Evolutionary conservation across 805 yeast species (phyloP).

Genomic region (Candida insectalens): DNA sequence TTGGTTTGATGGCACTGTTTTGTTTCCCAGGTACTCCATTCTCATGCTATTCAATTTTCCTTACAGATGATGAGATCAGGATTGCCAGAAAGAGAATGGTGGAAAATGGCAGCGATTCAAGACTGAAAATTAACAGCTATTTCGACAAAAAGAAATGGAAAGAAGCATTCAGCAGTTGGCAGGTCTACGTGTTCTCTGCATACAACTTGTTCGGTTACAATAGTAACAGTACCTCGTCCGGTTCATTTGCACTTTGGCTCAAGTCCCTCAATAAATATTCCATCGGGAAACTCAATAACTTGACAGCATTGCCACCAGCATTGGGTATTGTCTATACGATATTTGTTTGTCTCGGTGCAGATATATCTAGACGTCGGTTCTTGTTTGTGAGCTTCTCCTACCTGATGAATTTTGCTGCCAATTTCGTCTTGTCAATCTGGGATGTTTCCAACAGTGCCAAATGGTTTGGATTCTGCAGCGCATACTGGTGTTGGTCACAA

Average conservation of each 20-base stretch:
- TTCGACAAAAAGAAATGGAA: conserved; percentile 41
- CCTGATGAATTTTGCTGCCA: conserved; percentile 43
- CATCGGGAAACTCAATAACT: conserved; percentile 27
- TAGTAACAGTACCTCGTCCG: conserved; percentile 47
- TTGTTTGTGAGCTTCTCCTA: conserved; percentile 44
- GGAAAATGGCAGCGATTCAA: conserved; percentile 20
- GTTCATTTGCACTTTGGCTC: conserved; percentile 36
- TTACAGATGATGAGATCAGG: conserved; percentile 48
- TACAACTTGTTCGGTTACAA: conserved; percentile 57
- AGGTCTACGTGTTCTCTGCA: conserved; percentile 43
- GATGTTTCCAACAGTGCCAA: conserved; percentile 45
- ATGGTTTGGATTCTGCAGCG: conserved; percentile 55
- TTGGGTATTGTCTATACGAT: conserved; percentile 44
- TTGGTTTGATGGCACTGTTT: conserved; percentile 4
- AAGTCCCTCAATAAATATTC: not conserved
- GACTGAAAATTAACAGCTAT: conserved; percentile 20
- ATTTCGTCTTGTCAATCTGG: conserved; percentile 49
- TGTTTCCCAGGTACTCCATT: conserved; percentile 4
- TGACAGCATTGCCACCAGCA: conserved; percentile 50
- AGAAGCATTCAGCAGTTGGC: conserved; percentile 44
- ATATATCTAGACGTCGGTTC: conserved; percentile 43
- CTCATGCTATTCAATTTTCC: conserved; percentile 36
- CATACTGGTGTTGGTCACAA: conserved; percentile 54
- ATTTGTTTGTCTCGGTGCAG: conserved; percentile 40
- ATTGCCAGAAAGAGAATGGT: conserved; percentile 29